Evolutionary conservation across 176 grass and related monocot species (phyloP), one percentile per base, ranked within the genome.

Genomic region (Aegilops longissima): DNA sequence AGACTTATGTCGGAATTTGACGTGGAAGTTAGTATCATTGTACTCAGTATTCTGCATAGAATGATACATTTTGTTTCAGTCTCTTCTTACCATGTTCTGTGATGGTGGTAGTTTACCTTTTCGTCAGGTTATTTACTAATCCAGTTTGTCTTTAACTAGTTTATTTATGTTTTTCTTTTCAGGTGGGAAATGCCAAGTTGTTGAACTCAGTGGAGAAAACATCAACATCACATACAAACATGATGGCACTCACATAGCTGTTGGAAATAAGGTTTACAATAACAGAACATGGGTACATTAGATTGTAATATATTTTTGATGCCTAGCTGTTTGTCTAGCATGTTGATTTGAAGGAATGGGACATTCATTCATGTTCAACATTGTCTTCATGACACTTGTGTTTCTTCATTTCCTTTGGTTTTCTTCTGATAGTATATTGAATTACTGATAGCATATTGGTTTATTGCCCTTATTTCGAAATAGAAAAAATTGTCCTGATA

Each of bases 181-280:
- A 99, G 97, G 97, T 94, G 97, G 94, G 86, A 99, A 99, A 89
- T 90, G 90, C 70, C 97, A 96, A 90, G 80, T 68, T 87, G 92
- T 94, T 69, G 97, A 99, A 86, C 97, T 99, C 82, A 99, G 90
- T 79, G 97, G 97, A 83, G 97, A 99, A 84, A 99, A 99, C 75
- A 99, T 99, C 85, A 99, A 99, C 85, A 99, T 99, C 83, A 92
- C 97, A 36, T 99, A 96, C 80, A 99, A 94, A 91, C 97, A 91
- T 86, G 97, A 96, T 79, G 94, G 92, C 9, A 94, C 90, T 90
- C 65, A 96, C 73, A 91, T 99, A 90, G 97, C 97, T 93, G 97
- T 99, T 83, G 97, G 97, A 78, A 99, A 99, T 81, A 99, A 95
- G 97, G 97, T 99, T 85, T 78, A 29, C 67, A 67, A 54, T 79